Percentiles rank a stretch among this genome's conserved stretches.
These are phyloP conservation scores for Neltuma alba DNA, from an alignment of 306 rosid species.

Conservation along the genomic window DNA sequence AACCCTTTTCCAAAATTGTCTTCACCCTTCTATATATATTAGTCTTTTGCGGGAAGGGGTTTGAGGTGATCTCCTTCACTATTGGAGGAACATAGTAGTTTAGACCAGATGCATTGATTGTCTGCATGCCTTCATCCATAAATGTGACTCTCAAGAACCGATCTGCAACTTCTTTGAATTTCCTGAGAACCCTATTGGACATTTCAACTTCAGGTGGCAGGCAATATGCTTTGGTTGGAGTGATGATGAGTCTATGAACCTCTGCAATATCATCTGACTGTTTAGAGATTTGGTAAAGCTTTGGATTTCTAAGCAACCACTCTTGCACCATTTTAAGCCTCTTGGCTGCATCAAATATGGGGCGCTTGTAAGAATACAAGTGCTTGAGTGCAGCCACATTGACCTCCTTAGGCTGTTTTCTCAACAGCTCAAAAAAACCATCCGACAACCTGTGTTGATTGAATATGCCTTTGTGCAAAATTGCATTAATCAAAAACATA, in stretches of 20 bases:
- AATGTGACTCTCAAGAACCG: constrained; percentile 67
- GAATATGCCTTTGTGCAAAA: constrained; percentile 58
- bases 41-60: constrained; percentile 52
- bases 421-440: constrained; percentile 49
- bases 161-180: constrained; percentile 56
- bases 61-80: constrained; percentile 51
- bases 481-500: constrained; percentile 59
- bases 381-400: constrained; percentile 63
- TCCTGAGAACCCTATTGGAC: constrained; percentile 70
- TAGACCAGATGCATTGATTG: constrained; percentile 50
- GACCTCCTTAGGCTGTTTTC: constrained; percentile 49
- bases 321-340: constrained; percentile 55
- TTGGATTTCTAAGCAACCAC: constrained; percentile 61
- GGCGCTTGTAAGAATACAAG: constrained; percentile 48
- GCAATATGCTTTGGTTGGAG: constrained; percentile 72
- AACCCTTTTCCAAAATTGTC: constrained; percentile 45
- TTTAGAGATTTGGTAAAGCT: constrained; percentile 49
- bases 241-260: constrained; percentile 59
- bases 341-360: constrained; percentile 51
- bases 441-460: constrained; percentile 61
- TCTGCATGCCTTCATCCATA: constrained; percentile 74
- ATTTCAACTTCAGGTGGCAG: constrained; percentile 67
- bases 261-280: constrained; percentile 55
- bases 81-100: constrained; percentile 57
- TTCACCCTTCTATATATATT: constrained; percentile 48